These are phyloP conservation scores for Exophiala aquamarina DNA, from an alignment of 2,329 filamentous ascomycete genomes.

Conservation along the genomic window DNA sequence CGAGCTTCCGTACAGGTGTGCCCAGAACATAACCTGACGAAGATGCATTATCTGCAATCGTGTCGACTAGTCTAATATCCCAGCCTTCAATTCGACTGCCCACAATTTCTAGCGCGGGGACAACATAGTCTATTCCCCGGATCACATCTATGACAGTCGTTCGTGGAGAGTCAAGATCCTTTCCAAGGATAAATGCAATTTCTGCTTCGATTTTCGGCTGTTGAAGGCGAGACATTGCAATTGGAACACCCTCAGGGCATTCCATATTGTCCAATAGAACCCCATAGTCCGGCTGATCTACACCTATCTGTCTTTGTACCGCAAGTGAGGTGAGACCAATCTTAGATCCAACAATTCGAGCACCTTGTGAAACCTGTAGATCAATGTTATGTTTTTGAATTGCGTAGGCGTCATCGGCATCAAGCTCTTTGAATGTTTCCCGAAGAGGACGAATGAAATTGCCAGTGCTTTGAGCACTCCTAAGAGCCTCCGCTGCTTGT, in stretches of 20 bases:
- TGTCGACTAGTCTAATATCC: too few species aligned
- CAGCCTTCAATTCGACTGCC: too few species aligned
- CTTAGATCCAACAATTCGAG: neutral
- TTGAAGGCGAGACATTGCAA: too few species aligned
- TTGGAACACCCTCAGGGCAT: too few species aligned
- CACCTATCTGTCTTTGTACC: neutral
- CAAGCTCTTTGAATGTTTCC: neutral
- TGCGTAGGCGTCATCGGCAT: neutral
- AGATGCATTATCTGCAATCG: conserved; percentile 2
- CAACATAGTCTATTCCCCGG: too few species aligned
- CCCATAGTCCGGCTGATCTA: neutral
- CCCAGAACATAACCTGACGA: neutral
- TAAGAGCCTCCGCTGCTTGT: neutral
- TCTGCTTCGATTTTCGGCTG: too few species aligned
- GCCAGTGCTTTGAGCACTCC: neutral
- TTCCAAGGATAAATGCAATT: too few species aligned
- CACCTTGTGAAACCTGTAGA: neutral
- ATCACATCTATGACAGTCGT: too few species aligned
- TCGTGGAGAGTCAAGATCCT: too few species aligned
- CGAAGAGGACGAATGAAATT: neutral
- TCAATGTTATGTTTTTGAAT: neutral
- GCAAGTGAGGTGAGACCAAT: neutral
- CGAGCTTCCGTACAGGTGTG: neutral
- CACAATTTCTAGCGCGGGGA: too few species aligned
- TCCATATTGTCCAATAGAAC: too few species aligned